Evolutionary conservation across 2,329 filamentous ascomycete genomes (phyloP), one percentile per base, ranked within the genome.

Genomic region (Neospermospora avenae): DNA sequence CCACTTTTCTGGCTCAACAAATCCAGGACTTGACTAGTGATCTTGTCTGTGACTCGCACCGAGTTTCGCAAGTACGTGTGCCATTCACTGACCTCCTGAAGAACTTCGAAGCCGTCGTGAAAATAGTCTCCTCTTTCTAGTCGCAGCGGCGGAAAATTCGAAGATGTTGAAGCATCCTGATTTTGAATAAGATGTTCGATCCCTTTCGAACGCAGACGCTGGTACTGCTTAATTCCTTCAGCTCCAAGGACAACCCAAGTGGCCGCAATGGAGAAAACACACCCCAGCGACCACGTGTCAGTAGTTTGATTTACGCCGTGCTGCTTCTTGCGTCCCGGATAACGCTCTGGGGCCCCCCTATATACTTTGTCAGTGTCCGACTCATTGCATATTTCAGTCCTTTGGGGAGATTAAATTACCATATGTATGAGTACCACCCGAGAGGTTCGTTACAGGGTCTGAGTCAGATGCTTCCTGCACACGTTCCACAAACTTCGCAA

Each of bases 221-320:
- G 37, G 37, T 39, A 39, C 14, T 39, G 16, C 37, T n/a, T 39
- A 3, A 75, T 62, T 3, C 75, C 75, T 52, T 71, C 39, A n/a
- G 58, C 61, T 0, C 75, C 75, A 1, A 76, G 57, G 0, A 74
- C 69, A 6, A 74, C 65, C 69, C 74, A 77, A 0, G 75, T 76
- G 1, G 75, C 76, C 4, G 73, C 71, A 1, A 74, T 63, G 0
- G 75, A 77, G 22, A 77, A 63, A 0, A 77, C 74, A 44, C 76
- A 77, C 0, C 72, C 73, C 7, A 75, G 61, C 2, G 76, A 77
- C 76, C 76, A 78, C 0, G 70, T 72, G 48, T 78, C 76, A 8
- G 74, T 75, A 1, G 62, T 65, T 57, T 74, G 74, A n/a, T 63
- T 59, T 1, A 74, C 67, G 1, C 45, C 5, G 28, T n/a, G 20